These are phyloP conservation scores for Penicillium nordicum DNA, from an alignment of 2,329 filamentous ascomycete species.

Conservation along the genomic window DNA sequence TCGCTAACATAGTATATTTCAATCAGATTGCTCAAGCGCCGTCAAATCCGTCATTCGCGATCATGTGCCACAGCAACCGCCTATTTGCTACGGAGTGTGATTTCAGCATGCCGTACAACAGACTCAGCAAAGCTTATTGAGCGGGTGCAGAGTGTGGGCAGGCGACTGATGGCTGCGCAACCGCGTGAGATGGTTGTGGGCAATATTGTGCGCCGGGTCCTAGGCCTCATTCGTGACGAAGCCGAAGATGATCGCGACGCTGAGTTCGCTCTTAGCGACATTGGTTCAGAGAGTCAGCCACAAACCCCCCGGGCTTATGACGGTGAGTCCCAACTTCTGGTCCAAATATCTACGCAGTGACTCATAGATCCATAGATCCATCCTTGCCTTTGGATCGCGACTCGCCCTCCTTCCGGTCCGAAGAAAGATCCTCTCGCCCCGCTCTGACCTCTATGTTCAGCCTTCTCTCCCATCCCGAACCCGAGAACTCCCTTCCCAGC, in stretches of 20 bases:
- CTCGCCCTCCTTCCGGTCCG: constrained; percentile 26
- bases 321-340: constrained; percentile 24
- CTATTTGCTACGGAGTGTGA: constrained; percentile 80
- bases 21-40: constrained; percentile 77
- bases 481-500: constrained; percentile 43
- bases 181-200: constrained; percentile 88
- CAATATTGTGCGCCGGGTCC: constrained; percentile 86
- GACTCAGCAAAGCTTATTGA: constrained; percentile 76
- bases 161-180: constrained; percentile 74
- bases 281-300: constrained; percentile 53
- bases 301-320: constrained; percentile 41
- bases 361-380: constrained; percentile 25
- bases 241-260: constrained; percentile 74
- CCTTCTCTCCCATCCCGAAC: constrained; percentile 67
- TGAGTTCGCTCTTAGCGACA: constrained; percentile 59
- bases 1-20: constrained; percentile 6
- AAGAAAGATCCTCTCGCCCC: constrained; percentile 51
- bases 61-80: constrained; percentile 89
- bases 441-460: constrained; percentile 76
- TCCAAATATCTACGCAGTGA: not conserved
- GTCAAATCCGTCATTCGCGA: constrained; percentile 84
- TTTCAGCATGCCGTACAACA: constrained; percentile 74
- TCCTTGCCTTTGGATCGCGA: constrained; percentile 30
- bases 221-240: constrained; percentile 89
- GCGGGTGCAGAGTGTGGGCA: constrained; percentile 74